phyloP scores from a whole-genome alignment of 768 basidiomycete genomes.

The Austroboletus eburneus region DNA sequence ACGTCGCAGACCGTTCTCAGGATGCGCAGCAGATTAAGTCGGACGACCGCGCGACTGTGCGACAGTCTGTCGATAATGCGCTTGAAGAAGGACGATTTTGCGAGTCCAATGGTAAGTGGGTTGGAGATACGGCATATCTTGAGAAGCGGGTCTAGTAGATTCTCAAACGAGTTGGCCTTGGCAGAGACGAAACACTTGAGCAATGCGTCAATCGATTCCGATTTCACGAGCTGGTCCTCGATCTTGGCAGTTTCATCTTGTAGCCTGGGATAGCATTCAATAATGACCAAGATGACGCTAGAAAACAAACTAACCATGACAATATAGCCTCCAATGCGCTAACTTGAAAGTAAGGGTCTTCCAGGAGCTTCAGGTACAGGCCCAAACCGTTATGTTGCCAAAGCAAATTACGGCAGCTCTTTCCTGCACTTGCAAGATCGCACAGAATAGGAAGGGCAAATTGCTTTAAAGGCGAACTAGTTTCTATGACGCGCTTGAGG shows the following conservation, averaged over 20 bases:
- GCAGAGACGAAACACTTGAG: slow-evolving; percentile 78
- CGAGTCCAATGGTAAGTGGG: slow-evolving; percentile 67
- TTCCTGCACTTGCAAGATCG: slow-evolving; percentile 92
- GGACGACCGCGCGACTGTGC: slow-evolving; percentile 76
- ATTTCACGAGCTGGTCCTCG: slow-evolving; percentile 79
- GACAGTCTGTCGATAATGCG: slow-evolving; percentile 80
- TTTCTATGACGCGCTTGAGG: slow-evolving; percentile 83
- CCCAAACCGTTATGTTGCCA: slow-evolving; percentile 93
- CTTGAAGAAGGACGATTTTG: slow-evolving; percentile 80
- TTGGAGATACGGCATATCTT: slow-evolving; percentile 86
- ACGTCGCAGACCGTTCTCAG: slow-evolving; percentile 84
- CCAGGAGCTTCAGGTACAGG: slow-evolving; percentile 73
- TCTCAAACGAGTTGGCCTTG: slow-evolving; percentile 89
- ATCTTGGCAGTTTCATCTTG: slow-evolving; percentile 94
- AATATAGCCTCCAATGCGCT: slow-evolving; percentile 87
- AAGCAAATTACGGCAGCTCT: slow-evolving; percentile 81
- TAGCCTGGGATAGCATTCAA: slow-evolving; percentile 51
- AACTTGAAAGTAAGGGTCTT: slow-evolving; percentile 89
- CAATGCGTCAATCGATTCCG: slow-evolving; percentile 59
- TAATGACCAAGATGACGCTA: neutral
- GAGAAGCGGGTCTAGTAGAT: slow-evolving; percentile 85
- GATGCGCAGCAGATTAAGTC: slow-evolving; percentile 84
- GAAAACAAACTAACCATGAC: slow-evolving; percentile 60
- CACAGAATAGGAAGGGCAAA: slow-evolving; percentile 96
- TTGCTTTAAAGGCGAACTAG: slow-evolving; percentile 90